Evolutionary conservation across 306 rosid species (phyloP), one percentile per base, ranked within the genome.

Genomic region (Prunus dulcis): DNA sequence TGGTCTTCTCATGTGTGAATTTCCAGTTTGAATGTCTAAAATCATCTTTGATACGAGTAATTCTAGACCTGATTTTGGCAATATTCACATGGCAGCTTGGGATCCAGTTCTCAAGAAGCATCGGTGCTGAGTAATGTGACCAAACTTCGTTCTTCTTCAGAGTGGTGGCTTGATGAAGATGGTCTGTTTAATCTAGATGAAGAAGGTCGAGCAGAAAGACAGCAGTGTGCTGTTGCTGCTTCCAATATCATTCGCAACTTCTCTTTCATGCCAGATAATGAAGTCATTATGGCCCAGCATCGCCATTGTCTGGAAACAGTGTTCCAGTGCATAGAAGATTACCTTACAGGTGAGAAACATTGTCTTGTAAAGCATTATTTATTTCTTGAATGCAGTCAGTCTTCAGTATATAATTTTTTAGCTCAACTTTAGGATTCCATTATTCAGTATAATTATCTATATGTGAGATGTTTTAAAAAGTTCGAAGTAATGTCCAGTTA

Each of bases 191-290:
- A 92, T 82, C 84, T 89, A 74, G 98, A 96, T 74, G 99, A 96
- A 0, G 98, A 90, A 87, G 98, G 93, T 77, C 86, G 98, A 76
- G 87, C 89, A 41, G 99, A 96, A 83, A 96, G 83, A 73, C 98
- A 96, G 82, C 93, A 85, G 38, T 91, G 97, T 83, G 98, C 98
- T 70, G 97, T 89, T 79, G 95, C 82, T 60, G 99, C 98, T 79
- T 96, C 99, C 75, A 96, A 96, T 88, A 78, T 96, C 79, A 82
- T 96, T 67, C 87, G 98, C 63, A 96, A 96, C 86, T 96, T 96
- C 82, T 96, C 99, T 67, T 96, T 96, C 84, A 96, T 96, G 98
- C 99, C 97, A 55, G 99, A 96, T 23, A 96, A 96, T 84, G 99
- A 96, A 83, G 84, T 86, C 67, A 87, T 91, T 82, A 96, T 96